phyloP scores from a whole-genome alignment of 805 yeast species.

The Jamesozyma lodderae region DNA sequence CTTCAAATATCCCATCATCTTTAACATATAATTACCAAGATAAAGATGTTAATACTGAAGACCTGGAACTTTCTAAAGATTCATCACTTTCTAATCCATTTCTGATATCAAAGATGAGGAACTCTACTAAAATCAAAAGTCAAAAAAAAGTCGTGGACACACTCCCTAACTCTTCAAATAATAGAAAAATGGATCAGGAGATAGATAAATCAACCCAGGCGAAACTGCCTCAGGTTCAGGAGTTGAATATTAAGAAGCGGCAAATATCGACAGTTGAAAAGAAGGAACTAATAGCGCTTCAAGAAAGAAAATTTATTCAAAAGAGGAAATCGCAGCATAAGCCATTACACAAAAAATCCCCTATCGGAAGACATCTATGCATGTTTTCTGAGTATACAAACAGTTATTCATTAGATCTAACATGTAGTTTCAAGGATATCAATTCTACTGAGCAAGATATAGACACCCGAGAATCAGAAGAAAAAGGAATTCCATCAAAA shows the following conservation, averaged over 20 bases:
- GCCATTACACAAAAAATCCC: background rate
- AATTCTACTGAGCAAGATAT: too few species aligned
- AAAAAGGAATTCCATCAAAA: too few species aligned
- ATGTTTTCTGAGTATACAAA: slow-evolving; percentile 14
- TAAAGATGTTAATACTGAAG: slow-evolving; percentile 9
- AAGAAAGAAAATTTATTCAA: background rate
- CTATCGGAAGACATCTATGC: background rate
- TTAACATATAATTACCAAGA: slow-evolving; percentile 8
- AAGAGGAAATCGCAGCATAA: background rate
- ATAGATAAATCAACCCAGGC: background rate
- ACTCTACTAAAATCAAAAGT: background rate
- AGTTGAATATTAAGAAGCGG: slow-evolving; percentile 1
- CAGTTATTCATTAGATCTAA: slow-evolving; percentile 2
- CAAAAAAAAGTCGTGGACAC: background rate
- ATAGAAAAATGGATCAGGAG: background rate
- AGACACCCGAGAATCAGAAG: too few species aligned
- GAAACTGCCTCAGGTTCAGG: background rate
- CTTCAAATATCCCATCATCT: slow-evolving; percentile 7
- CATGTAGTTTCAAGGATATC: background rate
- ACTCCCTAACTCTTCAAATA: background rate
- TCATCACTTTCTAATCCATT: slow-evolving; percentile 19
- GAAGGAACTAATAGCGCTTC: slow-evolving; percentile 1
- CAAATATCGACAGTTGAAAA: background rate
- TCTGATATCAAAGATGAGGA: slow-evolving; percentile 11
- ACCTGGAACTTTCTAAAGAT: slow-evolving; percentile 13